Base-by-base conservation (phyloP, 2,329 filamentous ascomycete species). In the Sodiomyces alkalinus region DNA sequence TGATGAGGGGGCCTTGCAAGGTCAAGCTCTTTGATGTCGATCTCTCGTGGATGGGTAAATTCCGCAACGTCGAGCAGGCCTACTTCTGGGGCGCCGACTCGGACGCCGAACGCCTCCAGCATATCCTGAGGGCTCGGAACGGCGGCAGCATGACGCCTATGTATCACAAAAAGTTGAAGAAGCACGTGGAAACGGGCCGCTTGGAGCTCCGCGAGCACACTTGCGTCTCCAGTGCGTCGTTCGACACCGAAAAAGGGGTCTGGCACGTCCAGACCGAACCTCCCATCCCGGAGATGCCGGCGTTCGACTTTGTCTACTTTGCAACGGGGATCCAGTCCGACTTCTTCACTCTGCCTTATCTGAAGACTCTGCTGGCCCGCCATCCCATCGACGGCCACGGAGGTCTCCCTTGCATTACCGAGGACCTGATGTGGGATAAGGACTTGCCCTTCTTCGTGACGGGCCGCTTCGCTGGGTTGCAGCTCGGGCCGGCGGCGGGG, bases 41-140 rank as follows among this genome's bases (percentile, higher is more conserved):
- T 32, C 60, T 87, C 2, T 64, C 68, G 26, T 90, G 81, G 81
- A 78, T 87, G 49, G 78, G 76, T 7, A 87, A 87, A 46, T 87
- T 80, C 48, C 73, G 75, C 31, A 87, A 87, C 45, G 67, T 72
- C 30, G 72, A 80, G 39, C 79, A 86, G 45, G 74, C 80, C 1
- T 63, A 64, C 1, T 90, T 86, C 48, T 86, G 79, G 76, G 71
- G 68, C 6, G 77, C 78, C 4, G 78, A 85, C 39, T 69, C 67
- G 5, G 74, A 82, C 34, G 64, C 72, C 16, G 67, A 86, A 48
- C 64, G 79, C 3, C 60, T 74, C 17, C 60, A 72, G 19, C 77
- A 80, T 49, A 63, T 80, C 36, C 60, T 63, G 37, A 51, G 58
- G 24, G 80, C 80, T 1, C 64, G 79, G 6, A 73, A 75, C 11